These are phyloP conservation scores for Moniliophthora roreri DNA, from an alignment of 1,284 basidiomycete species.

Conservation along the genomic window DNA sequence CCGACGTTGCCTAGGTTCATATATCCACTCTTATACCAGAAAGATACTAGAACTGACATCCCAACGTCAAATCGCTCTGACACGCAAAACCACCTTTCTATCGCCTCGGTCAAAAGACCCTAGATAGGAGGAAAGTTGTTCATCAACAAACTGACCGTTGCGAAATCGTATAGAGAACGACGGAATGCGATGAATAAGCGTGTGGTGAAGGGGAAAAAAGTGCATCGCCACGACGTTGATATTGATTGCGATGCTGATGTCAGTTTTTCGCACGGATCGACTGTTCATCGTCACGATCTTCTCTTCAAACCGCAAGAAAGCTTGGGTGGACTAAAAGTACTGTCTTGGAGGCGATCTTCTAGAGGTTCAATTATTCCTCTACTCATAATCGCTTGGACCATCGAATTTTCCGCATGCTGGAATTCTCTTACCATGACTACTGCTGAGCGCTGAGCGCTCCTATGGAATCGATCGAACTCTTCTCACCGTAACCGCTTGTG, in stretches of 20 bases:
- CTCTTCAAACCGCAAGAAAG: no score
- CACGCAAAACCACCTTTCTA: conserved; percentile 50
- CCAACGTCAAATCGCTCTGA: conserved; percentile 34
- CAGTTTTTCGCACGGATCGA: background rate
- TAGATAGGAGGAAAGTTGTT: conserved; percentile 45
- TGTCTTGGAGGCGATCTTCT: no score
- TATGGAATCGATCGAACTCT: no score
- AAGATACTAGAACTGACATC: conserved; percentile 30
- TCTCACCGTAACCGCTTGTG: no score
- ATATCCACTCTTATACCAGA: conserved; percentile 16
- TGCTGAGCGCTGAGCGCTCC: no score
- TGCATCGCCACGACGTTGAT: background rate
- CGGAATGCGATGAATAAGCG: conserved; percentile 33
- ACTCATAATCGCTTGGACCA: no score
- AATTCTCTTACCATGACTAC: no score
- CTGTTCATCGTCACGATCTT: no score
- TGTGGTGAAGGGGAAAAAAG: conserved; percentile 19
- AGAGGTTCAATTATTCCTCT: no score
- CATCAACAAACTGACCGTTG: conserved; percentile 27
- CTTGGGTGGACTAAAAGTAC: no score
- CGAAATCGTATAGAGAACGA: conserved; percentile 29
- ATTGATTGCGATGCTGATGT: background rate
- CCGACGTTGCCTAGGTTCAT: conserved; percentile 33
- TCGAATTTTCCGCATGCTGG: no score
- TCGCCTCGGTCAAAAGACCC: conserved; percentile 35